Percentiles rank a stretch among this genome's conserved stretches.
These are phyloP conservation scores for Phyllosticta citribraziliensis DNA, from an alignment of 2,329 filamentous ascomycete species.

Conservation along the genomic window DNA sequence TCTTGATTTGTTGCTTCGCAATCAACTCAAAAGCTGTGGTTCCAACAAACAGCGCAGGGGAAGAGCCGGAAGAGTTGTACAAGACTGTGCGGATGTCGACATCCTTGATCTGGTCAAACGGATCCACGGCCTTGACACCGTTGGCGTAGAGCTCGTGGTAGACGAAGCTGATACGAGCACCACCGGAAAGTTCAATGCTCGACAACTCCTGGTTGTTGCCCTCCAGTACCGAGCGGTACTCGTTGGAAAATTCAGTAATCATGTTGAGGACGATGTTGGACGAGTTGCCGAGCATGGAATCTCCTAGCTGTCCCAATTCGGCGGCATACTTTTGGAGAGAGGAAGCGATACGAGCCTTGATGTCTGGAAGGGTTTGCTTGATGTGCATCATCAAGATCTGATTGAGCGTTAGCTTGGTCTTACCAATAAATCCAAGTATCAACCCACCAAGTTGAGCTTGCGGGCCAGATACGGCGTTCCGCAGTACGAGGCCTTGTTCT, in stretches of 20 bases:
- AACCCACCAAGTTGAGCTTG: slow-evolving; percentile 73
- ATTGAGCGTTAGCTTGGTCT: slow-evolving; percentile 17
- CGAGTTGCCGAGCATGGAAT: slow-evolving; percentile 91
- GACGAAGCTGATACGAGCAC: slow-evolving; percentile 96
- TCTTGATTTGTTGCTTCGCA: slow-evolving; percentile 96
- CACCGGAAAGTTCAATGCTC: slow-evolving; percentile 86
- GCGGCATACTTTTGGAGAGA: slow-evolving; percentile 84
- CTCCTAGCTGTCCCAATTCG: slow-evolving; percentile 75
- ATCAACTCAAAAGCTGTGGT: slow-evolving; percentile 98
- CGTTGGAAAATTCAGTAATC: slow-evolving; percentile 97
- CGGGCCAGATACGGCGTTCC: slow-evolving; percentile 93
- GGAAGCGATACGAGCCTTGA: slow-evolving; percentile 92
- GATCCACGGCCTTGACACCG: slow-evolving; percentile 93
- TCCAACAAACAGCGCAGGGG: slow-evolving; percentile 90
- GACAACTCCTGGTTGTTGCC: slow-evolving; percentile 96
- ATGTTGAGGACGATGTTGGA: slow-evolving; percentile 96
- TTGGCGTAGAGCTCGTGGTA: slow-evolving; percentile 98
- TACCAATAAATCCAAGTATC: background rate
- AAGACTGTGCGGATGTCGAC: slow-evolving; percentile 93
- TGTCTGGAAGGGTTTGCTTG: slow-evolving; percentile 97
- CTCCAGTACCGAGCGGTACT: slow-evolving; percentile 92
- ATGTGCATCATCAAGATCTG: slow-evolving; percentile 99
- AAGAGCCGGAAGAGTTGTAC: slow-evolving; percentile 98
- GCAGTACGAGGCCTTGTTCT: slow-evolving; percentile 97
- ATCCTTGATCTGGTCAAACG: slow-evolving; percentile 95